A percentile compares a stretch with the other conserved stretches of the same genome.
Conservation (phyloP, 192 early-diverging fungal species). For the Coemansia sp. region DNA sequence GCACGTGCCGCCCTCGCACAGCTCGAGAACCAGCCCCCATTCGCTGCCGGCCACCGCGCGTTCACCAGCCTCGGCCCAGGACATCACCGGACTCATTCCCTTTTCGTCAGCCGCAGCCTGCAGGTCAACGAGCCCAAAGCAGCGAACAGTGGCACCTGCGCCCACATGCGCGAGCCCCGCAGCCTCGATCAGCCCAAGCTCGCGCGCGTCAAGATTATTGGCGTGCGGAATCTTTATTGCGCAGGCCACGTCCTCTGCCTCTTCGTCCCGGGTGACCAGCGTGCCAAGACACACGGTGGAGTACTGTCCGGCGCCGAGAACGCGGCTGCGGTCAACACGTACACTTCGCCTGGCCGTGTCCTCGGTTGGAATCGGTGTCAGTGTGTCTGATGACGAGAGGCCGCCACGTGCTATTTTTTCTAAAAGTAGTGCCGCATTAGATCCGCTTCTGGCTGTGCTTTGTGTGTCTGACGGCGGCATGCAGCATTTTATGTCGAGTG, state of each 20-base stretch:
- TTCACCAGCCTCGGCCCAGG: slow-evolving; percentile 29
- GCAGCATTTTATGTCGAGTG: slow-evolving; percentile 40
- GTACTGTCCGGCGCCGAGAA: slow-evolving; percentile 47
- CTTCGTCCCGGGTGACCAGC: slow-evolving; percentile 3
- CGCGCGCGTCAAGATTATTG: slow-evolving; percentile 44
- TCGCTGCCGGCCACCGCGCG: slow-evolving; percentile 31
- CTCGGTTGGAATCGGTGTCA: slow-evolving; percentile 10
- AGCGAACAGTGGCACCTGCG: slow-evolving; percentile 23
- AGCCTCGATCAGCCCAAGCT: slow-evolving; percentile 47
- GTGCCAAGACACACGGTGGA: slow-evolving; percentile 43
- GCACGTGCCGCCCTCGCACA: slow-evolving; percentile 55
- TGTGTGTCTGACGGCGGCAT: slow-evolving; percentile 25
- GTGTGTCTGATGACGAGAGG: slow-evolving; percentile 24
- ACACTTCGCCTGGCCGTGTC: slow-evolving; percentile 9
- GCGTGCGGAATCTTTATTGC: slow-evolving; percentile 47
- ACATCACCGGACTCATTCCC: slow-evolving; percentile 13
- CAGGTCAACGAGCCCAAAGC: slow-evolving; percentile 44
- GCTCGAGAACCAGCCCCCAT: slow-evolving; percentile 57
- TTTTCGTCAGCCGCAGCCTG: slow-evolving; percentile 5
- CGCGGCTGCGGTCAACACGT: slow-evolving; percentile 26
- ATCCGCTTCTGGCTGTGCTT: not conserved
- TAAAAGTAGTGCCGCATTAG: not conserved
- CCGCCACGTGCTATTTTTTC: slow-evolving; percentile 4
- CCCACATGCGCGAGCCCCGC: slow-evolving; percentile 44
- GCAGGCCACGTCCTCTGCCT: slow-evolving; percentile 10